These are phyloP conservation scores for Mallotus nudiflorus DNA, from an alignment of 345 rosid species.

Conservation along the genomic window DNA sequence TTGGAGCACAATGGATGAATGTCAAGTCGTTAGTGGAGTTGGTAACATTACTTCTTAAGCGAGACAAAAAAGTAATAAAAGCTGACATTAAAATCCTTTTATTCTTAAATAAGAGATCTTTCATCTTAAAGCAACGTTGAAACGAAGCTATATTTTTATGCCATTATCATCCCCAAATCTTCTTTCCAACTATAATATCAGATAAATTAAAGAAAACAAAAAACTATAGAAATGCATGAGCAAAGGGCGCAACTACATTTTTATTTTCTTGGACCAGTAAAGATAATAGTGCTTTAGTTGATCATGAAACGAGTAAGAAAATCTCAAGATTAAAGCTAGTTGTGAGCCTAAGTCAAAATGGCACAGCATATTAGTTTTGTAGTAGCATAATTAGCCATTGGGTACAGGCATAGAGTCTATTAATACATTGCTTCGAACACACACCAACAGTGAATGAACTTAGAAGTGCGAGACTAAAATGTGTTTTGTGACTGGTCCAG, in stretches of 20 bases:
- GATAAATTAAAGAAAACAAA: too few relatives aligned
- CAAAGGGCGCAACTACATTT: background rate
- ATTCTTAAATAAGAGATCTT: conserved; percentile 6
- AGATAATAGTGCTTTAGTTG: background rate
- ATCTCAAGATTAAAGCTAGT: too few relatives aligned
- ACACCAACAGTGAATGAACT: too few relatives aligned
- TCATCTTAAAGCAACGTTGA: conserved; percentile 34
- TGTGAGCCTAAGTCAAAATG: too few relatives aligned
- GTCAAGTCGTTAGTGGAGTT: background rate
- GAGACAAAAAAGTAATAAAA: background rate
- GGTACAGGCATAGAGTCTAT: too few relatives aligned
- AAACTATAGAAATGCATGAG: background rate
- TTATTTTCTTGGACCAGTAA: background rate
- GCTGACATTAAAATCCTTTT: background rate
- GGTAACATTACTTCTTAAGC: conserved; percentile 18
- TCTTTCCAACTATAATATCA: background rate
- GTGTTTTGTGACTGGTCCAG: too few relatives aligned
- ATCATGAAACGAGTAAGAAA: too few relatives aligned
- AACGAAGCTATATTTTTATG: conserved; percentile 23
- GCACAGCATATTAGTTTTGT: too few relatives aligned
- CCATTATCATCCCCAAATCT: conserved; percentile 7
- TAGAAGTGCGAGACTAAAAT: too few relatives aligned
- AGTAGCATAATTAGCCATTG: too few relatives aligned
- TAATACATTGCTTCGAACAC: too few relatives aligned
- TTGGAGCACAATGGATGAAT: conserved; percentile 5